Evolutionary conservation across 129 eudicot species (phyloP).

Genomic region (Flaveria ramosissima): DNA sequence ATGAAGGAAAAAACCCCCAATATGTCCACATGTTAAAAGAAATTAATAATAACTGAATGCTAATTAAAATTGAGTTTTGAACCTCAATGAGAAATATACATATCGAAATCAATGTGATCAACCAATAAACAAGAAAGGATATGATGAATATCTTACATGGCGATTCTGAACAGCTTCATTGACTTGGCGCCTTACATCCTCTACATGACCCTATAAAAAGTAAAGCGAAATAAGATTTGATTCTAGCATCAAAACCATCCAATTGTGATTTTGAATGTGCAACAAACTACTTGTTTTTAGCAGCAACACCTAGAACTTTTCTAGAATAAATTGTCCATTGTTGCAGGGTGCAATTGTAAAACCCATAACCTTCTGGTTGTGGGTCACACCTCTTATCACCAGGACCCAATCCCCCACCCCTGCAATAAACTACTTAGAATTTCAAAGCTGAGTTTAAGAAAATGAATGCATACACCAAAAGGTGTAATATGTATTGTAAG

Average conservation of each 20-base stretch:
- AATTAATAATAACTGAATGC: conserved; percentile 7
- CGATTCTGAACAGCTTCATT: conserved; percentile 83
- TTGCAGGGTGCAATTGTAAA: too few relatives aligned
- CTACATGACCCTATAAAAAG: conserved; percentile 75
- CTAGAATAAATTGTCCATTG: too few relatives aligned
- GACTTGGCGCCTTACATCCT: conserved; percentile 81
- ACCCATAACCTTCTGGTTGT: too few relatives aligned
- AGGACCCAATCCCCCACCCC: too few relatives aligned
- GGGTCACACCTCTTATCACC: too few relatives aligned
- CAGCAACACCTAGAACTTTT: too few relatives aligned
- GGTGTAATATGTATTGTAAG: background rate
- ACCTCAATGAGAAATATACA: background rate
- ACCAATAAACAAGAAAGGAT: conserved; percentile 1
- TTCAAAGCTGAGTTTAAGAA: background rate
- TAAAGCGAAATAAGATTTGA: conserved; percentile 19
- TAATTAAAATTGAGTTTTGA: background rate
- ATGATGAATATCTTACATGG: conserved; percentile 43
- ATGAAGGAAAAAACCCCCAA: background rate
- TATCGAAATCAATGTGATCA: background rate
- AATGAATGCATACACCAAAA: background rate
- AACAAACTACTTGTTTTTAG: conserved; percentile 9
- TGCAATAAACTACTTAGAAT: background rate
- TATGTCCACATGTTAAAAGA: background rate
- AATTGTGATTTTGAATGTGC: background rate
- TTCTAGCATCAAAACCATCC: conserved; percentile 28